Percentiles rank a stretch among this genome's conserved stretches.
Conservation (phyloP, 78 protist species). For the Trichosphaerium sp. region DNA sequence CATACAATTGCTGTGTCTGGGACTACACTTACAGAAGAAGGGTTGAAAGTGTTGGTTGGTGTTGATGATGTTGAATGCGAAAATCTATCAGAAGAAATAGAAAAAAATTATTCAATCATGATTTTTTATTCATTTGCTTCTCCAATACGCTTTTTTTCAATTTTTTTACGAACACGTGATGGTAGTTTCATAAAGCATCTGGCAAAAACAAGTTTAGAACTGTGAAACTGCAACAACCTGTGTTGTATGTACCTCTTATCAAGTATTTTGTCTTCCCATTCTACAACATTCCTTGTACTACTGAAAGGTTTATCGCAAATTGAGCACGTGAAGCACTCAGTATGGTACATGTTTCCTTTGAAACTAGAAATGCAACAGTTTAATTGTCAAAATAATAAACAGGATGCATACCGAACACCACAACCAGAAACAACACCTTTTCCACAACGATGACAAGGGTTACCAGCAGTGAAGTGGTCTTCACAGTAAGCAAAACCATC, state of each 20-base stretch:
- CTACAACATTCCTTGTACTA: no score
- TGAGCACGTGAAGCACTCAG: slow-evolving; percentile 47
- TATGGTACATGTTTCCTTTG: slow-evolving; percentile 46
- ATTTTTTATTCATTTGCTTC: slow-evolving; percentile 43
- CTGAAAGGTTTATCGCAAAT: slow-evolving; percentile 36
- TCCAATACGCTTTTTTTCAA: slow-evolving; percentile 34
- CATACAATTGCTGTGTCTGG: no score
- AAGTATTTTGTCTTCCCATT: neutral
- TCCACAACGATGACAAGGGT: neutral
- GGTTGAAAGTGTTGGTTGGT: no score
- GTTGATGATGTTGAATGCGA: no score
- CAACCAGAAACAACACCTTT: no score
- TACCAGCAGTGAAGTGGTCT: slow-evolving; percentile 41
- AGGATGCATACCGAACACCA: no score
- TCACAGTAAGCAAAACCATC: slow-evolving; percentile 56
- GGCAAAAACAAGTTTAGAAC: neutral
- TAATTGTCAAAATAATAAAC: no score
- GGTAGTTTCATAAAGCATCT: slow-evolving; percentile 52
- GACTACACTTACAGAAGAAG: no score
- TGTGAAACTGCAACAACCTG: neutral
- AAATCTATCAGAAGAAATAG: no score
- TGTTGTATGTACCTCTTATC: neutral
- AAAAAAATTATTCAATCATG: no score
- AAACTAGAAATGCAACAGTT: neutral
- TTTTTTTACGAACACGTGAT: no score